Evolutionary conservation across 768 basidiomycete species (phyloP), one percentile per base, ranked within the genome.

Genomic region (Leccinellum albellum): DNA sequence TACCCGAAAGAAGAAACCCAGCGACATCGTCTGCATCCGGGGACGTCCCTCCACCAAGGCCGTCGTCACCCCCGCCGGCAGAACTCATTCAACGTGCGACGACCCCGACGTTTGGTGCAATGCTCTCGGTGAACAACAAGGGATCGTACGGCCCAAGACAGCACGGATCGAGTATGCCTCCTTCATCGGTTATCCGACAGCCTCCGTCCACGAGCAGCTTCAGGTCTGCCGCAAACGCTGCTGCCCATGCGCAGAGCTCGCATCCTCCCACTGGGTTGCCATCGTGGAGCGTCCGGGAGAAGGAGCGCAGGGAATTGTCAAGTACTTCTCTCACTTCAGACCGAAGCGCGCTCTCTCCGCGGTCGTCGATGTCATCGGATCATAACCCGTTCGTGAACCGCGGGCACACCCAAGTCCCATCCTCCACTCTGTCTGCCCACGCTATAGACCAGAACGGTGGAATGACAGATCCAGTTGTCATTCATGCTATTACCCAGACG

Each of bases 401-500:
- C 29, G 63, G 75, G 50, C 74, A 75, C 55, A 59, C 55, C 51
- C 66, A 69, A 24, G 73, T 63, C 10, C 66, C 68, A 8, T 79
- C 45, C 7, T 46, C 82, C 47, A 69, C 73, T 35, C 78, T 78
- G 20, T 81, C 81, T n/a, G 74, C 76, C 54, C 80, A 76, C 55
- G 57, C 32, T 21, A 51, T 49, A 21, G 71, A 72, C 20, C 63
- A 61, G 32, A 62, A 55, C 21, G 57, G 64, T 13, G 79, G 77
- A 46, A 75, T 86, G 20, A 97, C 96, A 26, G 96, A 99, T 67
- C 95, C 94, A 4, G 75, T 79, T 2, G 76, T 97, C 66, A 97
- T 98, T 62, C 96, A 98, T 69, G 89, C 95, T 1, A 98, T 98
- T 64, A 99, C 97, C 15, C 96, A 98, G 78, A 97, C 95, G 23